These are phyloP conservation scores for Grosmannia serpens DNA, from an alignment of 2,329 filamentous ascomycete species.

Conservation along the genomic window DNA sequence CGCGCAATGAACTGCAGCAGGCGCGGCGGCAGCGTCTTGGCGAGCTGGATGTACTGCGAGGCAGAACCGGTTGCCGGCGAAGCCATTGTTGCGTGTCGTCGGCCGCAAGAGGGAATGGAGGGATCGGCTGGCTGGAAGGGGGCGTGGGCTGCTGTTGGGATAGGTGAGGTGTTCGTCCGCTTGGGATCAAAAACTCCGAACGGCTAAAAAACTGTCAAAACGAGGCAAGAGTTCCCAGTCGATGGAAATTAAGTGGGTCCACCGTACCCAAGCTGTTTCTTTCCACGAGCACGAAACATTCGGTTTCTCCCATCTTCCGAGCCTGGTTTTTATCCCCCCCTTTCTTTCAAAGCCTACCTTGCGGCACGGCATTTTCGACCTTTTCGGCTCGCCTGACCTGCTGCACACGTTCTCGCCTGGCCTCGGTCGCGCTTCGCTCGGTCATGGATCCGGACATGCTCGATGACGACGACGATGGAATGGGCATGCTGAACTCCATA, in stretches of 20 bases:
- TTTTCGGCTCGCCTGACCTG: no score
- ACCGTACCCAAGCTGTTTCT: no score
- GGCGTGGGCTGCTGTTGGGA: not conserved
- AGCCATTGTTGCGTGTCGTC: conserved; percentile 5
- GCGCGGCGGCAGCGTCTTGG: conserved; percentile 62
- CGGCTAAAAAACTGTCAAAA: no score
- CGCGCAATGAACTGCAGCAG: conserved; percentile 80
- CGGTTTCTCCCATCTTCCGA: no score
- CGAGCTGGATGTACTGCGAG: conserved; percentile 39
- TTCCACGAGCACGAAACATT: no score
- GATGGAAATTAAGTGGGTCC: no score
- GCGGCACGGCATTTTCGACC: no score
- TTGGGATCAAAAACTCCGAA: not conserved
- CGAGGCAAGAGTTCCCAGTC: no score
- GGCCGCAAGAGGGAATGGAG: not conserved
- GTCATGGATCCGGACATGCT: not conserved
- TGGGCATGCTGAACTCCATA: not conserved
- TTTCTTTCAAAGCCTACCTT: no score
- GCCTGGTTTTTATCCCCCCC: no score
- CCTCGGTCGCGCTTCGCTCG: not conserved
- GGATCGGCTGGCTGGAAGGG: not conserved
- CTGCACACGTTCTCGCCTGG: no score
- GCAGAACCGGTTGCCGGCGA: conserved; percentile 1
- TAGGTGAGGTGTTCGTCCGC: not conserved
- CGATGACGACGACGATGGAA: not conserved